Conservation (phyloP, 495 filamentous ascomycete genomes). For the Penicillium manginii region DNA sequence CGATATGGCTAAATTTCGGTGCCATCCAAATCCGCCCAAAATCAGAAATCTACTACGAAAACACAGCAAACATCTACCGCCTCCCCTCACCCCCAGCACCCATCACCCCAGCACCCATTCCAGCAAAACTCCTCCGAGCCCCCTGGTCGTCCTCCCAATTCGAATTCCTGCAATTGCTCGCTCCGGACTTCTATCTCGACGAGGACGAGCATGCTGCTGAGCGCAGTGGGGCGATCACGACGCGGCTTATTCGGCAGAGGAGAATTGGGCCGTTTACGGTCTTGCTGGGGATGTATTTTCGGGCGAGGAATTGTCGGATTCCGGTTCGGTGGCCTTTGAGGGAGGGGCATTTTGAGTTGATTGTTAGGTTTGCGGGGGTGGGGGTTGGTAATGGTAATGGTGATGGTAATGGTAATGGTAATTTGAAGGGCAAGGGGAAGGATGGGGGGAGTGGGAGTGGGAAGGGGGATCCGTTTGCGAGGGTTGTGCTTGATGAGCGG, state of each 20-base stretch:
- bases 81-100: constrained; percentile 36
- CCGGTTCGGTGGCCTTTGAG: constrained; percentile 38
- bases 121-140: constrained; percentile 43
- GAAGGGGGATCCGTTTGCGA: constrained; percentile 35
- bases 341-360: constrained; percentile 28
- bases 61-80: constrained; percentile 31
- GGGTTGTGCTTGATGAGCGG: constrained; percentile 33
- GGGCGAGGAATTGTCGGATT: constrained; percentile 34
- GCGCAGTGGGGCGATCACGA: constrained; percentile 21
- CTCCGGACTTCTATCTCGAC: constrained; percentile 40
- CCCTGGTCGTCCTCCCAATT: constrained; percentile 50
- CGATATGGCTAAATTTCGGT: constrained; percentile 44
- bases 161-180: constrained; percentile 43
- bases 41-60: constrained; percentile 26
- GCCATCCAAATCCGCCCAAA: constrained; percentile 37
- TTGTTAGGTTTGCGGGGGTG: constrained; percentile 27
- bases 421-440: too few species aligned
- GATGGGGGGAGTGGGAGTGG: too few species aligned
- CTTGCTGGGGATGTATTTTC: constrained; percentile 35
- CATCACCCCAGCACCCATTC: too few species aligned
- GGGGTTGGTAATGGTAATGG: constrained; percentile 17
- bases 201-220: constrained; percentile 27
- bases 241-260: constrained; percentile 37
- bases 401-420: too few species aligned
- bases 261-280: constrained; percentile 37